These are phyloP conservation scores for Thinopyrum elongatum DNA, from an alignment of 176 grass and related monocot species.

Conservation along the genomic window DNA sequence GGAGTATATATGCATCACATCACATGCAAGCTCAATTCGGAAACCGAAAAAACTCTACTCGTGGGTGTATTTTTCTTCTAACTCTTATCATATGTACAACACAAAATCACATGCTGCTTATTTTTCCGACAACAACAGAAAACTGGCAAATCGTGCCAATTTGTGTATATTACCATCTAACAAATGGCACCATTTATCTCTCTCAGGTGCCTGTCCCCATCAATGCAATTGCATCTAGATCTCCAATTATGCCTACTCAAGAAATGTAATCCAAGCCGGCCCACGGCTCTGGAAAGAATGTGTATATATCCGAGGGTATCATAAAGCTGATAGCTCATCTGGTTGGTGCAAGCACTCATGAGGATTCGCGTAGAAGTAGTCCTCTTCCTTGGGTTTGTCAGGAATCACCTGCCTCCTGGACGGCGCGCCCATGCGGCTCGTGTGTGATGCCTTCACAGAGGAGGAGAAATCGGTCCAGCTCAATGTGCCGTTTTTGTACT, in stretches of 20 bases:
- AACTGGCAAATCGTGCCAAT: constrained; percentile 3
- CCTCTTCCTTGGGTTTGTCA: constrained; percentile 89
- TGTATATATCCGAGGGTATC: constrained; percentile 14
- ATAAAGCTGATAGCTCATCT: constrained; percentile 38
- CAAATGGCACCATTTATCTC: background rate
- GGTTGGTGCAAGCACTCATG: constrained; percentile 75
- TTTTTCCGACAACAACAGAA: background rate
- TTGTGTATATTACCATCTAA: constrained; percentile 13
- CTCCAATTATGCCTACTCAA: constrained; percentile 39
- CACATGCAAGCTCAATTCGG: background rate
- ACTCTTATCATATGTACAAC: constrained; percentile 28
- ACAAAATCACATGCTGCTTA: background rate
- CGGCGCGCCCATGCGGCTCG: constrained; percentile 64
- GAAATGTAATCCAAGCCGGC: background rate
- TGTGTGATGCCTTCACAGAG: constrained; percentile 61
- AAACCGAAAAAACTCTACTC: background rate
- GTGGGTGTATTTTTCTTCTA: background rate
- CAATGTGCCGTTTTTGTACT: constrained; percentile 59
- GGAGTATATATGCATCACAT: background rate
- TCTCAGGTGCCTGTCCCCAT: background rate
- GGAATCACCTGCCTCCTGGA: constrained; percentile 69
- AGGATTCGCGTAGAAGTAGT: constrained; percentile 90
- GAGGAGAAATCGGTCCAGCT: constrained; percentile 77
- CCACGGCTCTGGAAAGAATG: constrained; percentile 35
- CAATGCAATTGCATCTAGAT: background rate